Percentiles rank a stretch among this genome's conserved stretches.
phyloP scores from a whole-genome alignment of 2,329 filamentous ascomycete species.

The Pseudogymnoascus sp. region DNA sequence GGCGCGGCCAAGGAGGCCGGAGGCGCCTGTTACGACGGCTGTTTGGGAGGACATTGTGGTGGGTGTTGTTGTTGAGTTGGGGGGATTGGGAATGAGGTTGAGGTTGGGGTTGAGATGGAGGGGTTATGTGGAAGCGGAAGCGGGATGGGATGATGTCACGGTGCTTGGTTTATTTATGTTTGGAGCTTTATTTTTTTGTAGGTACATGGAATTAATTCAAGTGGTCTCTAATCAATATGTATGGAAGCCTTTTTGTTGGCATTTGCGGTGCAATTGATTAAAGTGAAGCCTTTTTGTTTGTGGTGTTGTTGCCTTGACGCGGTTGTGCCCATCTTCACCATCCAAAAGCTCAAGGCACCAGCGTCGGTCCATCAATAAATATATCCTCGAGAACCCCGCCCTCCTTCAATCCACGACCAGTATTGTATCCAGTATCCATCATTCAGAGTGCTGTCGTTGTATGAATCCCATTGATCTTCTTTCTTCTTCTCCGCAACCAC shows the following conservation, averaged over 20 bases:
- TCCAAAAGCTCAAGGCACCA: neutral
- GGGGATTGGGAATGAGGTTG: neutral
- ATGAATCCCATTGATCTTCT: neutral
- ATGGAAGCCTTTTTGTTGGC: neutral
- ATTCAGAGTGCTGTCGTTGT: neutral
- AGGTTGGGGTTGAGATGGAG: neutral
- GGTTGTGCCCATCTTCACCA: neutral
- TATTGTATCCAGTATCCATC: neutral
- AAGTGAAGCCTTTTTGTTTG: neutral
- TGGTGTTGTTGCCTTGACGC: neutral
- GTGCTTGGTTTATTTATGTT: neutral
- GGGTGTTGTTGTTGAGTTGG: slow-evolving; percentile 11
- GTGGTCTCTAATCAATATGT: neutral
- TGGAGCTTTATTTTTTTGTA: neutral
- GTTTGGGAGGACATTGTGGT: slow-evolving; percentile 33
- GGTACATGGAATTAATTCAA: neutral
- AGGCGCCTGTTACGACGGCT: slow-evolving; percentile 75
- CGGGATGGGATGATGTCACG: slow-evolving; percentile 2
- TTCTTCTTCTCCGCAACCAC: slow-evolving; percentile 43
- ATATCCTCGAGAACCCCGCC: neutral
- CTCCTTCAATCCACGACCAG: neutral
- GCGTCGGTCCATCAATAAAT: neutral
- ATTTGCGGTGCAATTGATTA: neutral
- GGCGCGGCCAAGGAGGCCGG: slow-evolving; percentile 73
- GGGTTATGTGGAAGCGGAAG: neutral